Percentiles rank a stretch among this genome's conserved stretches.
These are phyloP conservation scores for Alternaria arbusti DNA, from an alignment of 2,329 filamentous ascomycete species.

Conservation along the genomic window DNA sequence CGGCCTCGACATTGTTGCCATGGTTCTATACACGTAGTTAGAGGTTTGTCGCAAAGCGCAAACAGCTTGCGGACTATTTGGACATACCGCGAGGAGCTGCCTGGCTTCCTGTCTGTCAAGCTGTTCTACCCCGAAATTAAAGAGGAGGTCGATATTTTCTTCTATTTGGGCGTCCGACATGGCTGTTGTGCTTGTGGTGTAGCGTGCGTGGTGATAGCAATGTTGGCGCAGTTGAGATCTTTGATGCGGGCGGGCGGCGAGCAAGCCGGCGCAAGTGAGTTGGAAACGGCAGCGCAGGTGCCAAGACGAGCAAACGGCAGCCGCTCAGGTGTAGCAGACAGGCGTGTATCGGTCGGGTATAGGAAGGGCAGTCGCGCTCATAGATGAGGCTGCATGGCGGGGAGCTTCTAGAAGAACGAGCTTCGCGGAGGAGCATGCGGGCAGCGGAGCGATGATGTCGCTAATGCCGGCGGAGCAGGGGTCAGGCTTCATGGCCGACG, in stretches of 20 bases:
- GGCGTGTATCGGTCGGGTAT: background rate
- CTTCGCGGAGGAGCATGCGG: constrained; percentile 22
- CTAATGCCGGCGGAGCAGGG: constrained; percentile 15
- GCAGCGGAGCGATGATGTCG: constrained; percentile 11
- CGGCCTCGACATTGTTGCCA: constrained; percentile 31
- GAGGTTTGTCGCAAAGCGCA: background rate
- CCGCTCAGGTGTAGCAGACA: background rate
- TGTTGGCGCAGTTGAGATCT: constrained; percentile 1
- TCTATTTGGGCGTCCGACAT: constrained; percentile 21
- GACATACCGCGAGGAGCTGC: constrained; percentile 22
- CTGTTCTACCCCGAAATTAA: constrained; percentile 16
- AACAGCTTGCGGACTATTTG: constrained; percentile 1
- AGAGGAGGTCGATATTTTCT: constrained; percentile 12
- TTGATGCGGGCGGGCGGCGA: background rate
- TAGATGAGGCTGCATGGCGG: constrained; percentile 18
- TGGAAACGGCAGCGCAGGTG: background rate
- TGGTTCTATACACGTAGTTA: constrained; percentile 24
- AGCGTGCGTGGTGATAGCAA: background rate
- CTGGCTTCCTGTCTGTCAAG: constrained; percentile 24
- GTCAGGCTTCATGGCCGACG: background rate
- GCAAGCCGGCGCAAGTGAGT: constrained; percentile 8
- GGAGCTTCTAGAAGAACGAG: constrained; percentile 14
- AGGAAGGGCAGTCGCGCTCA: background rate
- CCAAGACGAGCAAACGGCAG: background rate
- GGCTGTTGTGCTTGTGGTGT: background rate